Evolutionary conservation across 2,329 filamentous ascomycete genomes (phyloP), one percentile per base, ranked within the genome.

Genomic region (Colletotrichum scovillei): DNA sequence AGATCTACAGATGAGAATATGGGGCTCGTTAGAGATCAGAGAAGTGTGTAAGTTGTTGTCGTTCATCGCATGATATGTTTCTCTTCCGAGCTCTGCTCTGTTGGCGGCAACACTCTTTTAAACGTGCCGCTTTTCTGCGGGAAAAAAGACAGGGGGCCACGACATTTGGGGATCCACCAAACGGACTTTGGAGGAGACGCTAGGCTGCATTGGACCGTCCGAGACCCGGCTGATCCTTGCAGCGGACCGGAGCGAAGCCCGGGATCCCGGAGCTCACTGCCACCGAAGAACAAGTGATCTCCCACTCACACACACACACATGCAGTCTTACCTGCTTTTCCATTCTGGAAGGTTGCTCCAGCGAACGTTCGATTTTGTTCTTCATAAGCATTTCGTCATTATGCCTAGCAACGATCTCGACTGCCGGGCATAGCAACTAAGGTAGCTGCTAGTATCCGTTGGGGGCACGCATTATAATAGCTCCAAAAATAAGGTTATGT

Each of bases 161-260:
- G 46, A 24, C 26, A 38, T 26, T 14, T 28, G 14, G 30, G 5
- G n/a, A 26, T n/a, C 30, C 28, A 38, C 49, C 2, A 12, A 12
- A 26, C 58, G 60, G 53, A n/a, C 14, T 14, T 35, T 49, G 8
- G 30, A 63, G 69, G 59, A 42, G n/a, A 59, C 42, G 53, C 66
- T 72, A 69, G 53, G 26, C 59, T 26, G 16, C 16, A 53, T 69
- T 63, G 16, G 65, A 55, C 26, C 7, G 12, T 28, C 32, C 53
- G 46, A 42, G 35, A 38, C 56, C 65, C 66, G n/a, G 42, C 35
- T 26, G 32, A 64, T 53, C 58, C 69, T 28, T 72, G 66, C 24
- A 26, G 22, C 62, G 62, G 62, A 64, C 62, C 30, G 30, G 30
- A 53, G 53, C 53, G 32, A 53, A 42, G 42, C 26, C 46, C 65